These are phyloP conservation scores for Lippia alba DNA, from an alignment of 305 asterid genomes.

Conservation along the genomic window DNA sequence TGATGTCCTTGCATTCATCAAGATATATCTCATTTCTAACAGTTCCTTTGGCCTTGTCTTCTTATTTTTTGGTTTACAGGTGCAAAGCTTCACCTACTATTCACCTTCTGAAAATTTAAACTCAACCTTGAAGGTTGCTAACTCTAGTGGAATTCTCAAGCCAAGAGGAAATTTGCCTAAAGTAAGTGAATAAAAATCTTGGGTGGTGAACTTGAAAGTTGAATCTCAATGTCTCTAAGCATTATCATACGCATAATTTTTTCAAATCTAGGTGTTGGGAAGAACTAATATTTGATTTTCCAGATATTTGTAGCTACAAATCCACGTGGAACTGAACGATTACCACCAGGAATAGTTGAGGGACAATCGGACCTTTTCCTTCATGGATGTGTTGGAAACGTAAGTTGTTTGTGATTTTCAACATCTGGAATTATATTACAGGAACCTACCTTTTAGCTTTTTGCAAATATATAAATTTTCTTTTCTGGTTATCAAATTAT, in stretches of 20 bases:
- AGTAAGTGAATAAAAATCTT: constrained; percentile 21
- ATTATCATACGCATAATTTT: neutral
- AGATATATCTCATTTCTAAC: neutral
- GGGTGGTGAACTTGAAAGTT: constrained; percentile 10
- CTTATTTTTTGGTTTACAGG: constrained; percentile 21
- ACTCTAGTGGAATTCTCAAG: neutral
- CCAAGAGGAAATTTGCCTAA: constrained; percentile 33
- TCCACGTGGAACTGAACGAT: constrained; percentile 52
- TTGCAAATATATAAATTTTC: neutral
- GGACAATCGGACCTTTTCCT: constrained; percentile 34
- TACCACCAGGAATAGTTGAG: constrained; percentile 39
- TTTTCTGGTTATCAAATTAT: too few relatives aligned
- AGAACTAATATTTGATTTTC: neutral
- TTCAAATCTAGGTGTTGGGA: constrained; percentile 22
- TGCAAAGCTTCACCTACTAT: neutral
- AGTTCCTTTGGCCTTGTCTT: neutral
- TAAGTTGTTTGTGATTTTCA: constrained; percentile 7
- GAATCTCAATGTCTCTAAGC: neutral
- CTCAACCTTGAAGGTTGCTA: neutral
- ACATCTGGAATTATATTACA: neutral
- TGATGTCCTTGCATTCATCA: neutral
- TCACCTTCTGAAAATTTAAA: constrained; percentile 9
- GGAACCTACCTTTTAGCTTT: neutral
- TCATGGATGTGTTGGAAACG: constrained; percentile 34
- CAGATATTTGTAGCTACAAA: constrained; percentile 51